These are phyloP conservation scores for Lachnellula suecica DNA, from an alignment of 2,329 filamentous ascomycete genomes.

Conservation along the genomic window DNA sequence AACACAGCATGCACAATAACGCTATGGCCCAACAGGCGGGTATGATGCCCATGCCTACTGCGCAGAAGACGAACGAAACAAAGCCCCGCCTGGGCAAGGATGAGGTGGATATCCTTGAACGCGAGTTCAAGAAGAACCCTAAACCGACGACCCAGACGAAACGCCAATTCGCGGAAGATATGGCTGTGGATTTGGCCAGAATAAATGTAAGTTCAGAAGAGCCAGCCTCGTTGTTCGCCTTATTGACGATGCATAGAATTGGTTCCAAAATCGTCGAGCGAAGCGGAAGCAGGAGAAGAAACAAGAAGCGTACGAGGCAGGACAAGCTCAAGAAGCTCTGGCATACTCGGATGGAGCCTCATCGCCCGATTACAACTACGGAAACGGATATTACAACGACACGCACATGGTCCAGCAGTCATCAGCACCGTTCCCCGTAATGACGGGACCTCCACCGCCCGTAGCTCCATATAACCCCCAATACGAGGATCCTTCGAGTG, in stretches of 20 bases:
- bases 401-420: constrained; percentile 13
- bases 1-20: constrained; percentile 22
- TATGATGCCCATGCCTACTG: constrained; percentile 28
- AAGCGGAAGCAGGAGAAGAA: constrained; percentile 55
- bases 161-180: constrained; percentile 58
- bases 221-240: not conserved
- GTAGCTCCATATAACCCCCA: constrained; percentile 28
- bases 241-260: constrained; percentile 51
- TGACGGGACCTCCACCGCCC: constrained; percentile 23
- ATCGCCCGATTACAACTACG: constrained; percentile 27
- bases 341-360: constrained; percentile 26
- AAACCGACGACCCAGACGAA: constrained; percentile 64
- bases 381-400: constrained; percentile 19
- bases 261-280: constrained; percentile 67
- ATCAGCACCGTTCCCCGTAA: constrained; percentile 15
- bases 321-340: constrained; percentile 32
- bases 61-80: constrained; percentile 29
- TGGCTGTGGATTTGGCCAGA: constrained; percentile 61
- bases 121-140: constrained; percentile 62
- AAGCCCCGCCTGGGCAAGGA: constrained; percentile 51
- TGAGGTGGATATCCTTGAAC: constrained; percentile 58
- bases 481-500: constrained; percentile 25
- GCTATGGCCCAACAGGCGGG: constrained; percentile 22
- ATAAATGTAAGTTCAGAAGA: constrained; percentile 61
- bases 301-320: constrained; percentile 48